Evolutionary conservation across 805 yeast genomes (phyloP).

Genomic region (Lipomyces japonicus): DNA sequence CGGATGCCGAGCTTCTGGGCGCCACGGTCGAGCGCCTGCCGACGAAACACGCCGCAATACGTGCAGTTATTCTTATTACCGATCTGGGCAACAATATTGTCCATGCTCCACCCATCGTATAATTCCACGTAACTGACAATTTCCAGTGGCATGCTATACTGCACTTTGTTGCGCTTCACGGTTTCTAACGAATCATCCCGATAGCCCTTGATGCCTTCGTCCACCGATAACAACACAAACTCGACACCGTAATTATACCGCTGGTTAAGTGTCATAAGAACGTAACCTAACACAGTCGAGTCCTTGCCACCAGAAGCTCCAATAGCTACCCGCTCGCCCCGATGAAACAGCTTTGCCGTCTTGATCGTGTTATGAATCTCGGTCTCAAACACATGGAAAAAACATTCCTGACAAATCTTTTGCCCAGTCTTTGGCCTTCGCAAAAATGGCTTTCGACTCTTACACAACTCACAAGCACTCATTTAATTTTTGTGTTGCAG

Average conservation of each 20-base stretch:
- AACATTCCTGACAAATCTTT: constrained; percentile 86
- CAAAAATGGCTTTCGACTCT: constrained; percentile 74
- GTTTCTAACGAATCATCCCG: constrained; percentile 97
- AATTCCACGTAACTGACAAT: constrained; percentile 82
- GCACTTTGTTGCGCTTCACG: constrained; percentile 85
- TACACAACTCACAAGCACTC: constrained; percentile 86
- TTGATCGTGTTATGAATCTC: constrained; percentile 90
- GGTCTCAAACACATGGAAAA: constrained; percentile 84
- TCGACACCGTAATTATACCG: constrained; percentile 84
- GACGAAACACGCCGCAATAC: constrained; percentile 93
- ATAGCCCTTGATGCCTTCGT: constrained; percentile 96
- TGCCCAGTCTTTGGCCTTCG: constrained; percentile 89
- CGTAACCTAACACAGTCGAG: constrained; percentile 88
- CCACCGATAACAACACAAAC: constrained; percentile 78
- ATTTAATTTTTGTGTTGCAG: not conserved
- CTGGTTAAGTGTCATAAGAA: constrained; percentile 81
- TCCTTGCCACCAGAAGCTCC: constrained; percentile 99
- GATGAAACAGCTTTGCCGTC: constrained; percentile 61
- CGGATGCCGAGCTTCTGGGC: constrained; percentile 78
- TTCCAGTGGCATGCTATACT: constrained; percentile 73
- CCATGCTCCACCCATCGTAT: constrained; percentile 94
- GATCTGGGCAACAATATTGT: constrained; percentile 89
- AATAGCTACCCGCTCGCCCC: constrained; percentile 87
- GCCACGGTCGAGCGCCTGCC: constrained; percentile 96
- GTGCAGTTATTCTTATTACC: constrained; percentile 94